These are phyloP conservation scores for Chalaropsis ovoidea DNA, from an alignment of 2,329 filamentous ascomycete species.

Conservation along the genomic window DNA sequence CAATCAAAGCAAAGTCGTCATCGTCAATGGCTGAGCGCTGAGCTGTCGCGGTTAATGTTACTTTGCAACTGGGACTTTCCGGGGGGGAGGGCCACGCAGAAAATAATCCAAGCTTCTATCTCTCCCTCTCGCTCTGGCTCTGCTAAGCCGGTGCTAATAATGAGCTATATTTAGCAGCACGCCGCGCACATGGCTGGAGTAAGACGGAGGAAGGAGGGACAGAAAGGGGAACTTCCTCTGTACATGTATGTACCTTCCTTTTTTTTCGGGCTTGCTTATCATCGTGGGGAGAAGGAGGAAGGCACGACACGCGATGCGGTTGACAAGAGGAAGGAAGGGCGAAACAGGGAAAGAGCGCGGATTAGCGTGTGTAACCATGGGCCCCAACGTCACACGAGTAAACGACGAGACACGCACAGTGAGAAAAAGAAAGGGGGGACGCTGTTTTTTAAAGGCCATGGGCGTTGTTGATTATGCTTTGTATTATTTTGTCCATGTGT, in stretches of 20 bases:
- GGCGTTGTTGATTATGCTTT: not conserved
- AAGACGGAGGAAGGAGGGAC: not conserved
- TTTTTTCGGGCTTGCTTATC: not conserved
- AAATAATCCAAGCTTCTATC: not conserved
- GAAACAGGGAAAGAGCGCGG: not conserved
- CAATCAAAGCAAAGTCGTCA: not conserved
- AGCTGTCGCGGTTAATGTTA: slow-evolving; percentile 2
- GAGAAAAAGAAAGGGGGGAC: too few relatives aligned
- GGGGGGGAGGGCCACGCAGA: not conserved
- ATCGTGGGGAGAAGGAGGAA: not conserved
- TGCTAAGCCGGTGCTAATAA: not conserved
- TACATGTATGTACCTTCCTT: not conserved
- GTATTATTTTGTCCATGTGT: not conserved
- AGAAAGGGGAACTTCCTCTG: not conserved
- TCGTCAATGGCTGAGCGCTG: slow-evolving; percentile 11
- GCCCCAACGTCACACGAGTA: not conserved
- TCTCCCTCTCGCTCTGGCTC: not conserved
- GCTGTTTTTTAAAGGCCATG: not conserved
- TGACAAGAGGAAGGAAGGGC: not conserved
- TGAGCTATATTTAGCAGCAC: slow-evolving; percentile 6
- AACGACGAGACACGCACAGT: too few relatives aligned
- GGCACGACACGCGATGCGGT: too few relatives aligned
- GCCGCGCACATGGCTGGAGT: not conserved
- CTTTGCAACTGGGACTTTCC: not conserved
- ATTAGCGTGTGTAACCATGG: slow-evolving; percentile 4